Base-by-base conservation (phyloP, 345 rosid genomes). In the Bruguiera gymnorhiza region DNA sequence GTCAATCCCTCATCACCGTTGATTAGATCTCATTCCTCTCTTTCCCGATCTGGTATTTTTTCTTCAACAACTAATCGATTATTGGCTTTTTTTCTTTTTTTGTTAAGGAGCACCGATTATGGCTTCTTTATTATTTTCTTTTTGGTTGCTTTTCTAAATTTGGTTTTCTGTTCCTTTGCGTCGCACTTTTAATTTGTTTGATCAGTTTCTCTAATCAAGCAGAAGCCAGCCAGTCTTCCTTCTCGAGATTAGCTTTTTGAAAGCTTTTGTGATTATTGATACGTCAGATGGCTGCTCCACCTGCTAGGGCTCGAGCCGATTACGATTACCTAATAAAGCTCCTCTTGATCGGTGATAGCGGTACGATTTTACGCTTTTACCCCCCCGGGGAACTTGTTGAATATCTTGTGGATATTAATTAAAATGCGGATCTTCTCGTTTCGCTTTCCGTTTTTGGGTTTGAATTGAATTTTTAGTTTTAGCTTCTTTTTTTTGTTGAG, bases 261-360 rank as follows among this genome's bases (percentile, higher is more conserved):
- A 39, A 10, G 59, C 27, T 8, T 8, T 55, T 24, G 24, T 3
- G 13, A 56, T 27, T 21, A 6, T 56, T 24, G 29, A 56, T 56
- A 27, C 6, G 1, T 27, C 26, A 53, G 32, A 84, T 84, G 87
- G 87, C 83, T 20, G 81, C 79, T 62, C 77, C 83, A 46, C 83
- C 87, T 27, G 73, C 76, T 16, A 83, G 87, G 77, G 87, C 85
- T 74, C 85, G 87, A 30, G 79, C 85, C 39, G 85, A 84, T 71
- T 84, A 84, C 62, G 87, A 84, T 76, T 84, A 72, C 75, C 81
- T 84, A 63, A 79, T 81, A 65, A 83, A 81, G 75, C 87, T 83
- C 19, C 83, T 83, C 64, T 81, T 83, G 66, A 81, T 81, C 69
- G 85, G 87, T 24, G 87, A 84, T 65, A 84, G 87, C 63, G 87